Evolutionary conservation across 257 asterid species (phyloP).

Genomic region (Agastache rugosa): DNA sequence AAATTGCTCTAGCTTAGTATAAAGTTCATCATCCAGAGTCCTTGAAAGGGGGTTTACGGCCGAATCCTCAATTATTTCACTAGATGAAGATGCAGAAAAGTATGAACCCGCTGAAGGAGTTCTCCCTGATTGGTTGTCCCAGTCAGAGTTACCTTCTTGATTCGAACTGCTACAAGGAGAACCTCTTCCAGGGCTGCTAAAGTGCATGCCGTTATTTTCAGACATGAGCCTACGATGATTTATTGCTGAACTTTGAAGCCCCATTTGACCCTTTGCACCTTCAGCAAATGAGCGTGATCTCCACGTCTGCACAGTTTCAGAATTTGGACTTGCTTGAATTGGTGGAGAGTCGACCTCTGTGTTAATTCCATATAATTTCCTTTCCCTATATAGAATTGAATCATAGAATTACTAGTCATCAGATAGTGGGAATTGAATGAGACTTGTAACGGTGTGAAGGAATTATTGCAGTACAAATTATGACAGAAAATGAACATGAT

Average conservation of each 20-base stretch:
- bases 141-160: conserved; percentile 51
- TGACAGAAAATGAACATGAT: too few species aligned
- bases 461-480: conserved; percentile 5
- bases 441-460: conserved; percentile 5
- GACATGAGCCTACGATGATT: conserved; percentile 53
- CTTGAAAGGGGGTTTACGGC: conserved; percentile 41
- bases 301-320: conserved; percentile 47
- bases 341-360: conserved; percentile 42
- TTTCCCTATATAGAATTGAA: conserved; percentile 53
- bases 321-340: conserved; percentile 48
- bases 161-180: conserved; percentile 43
- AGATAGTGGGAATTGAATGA: conserved; percentile 22
- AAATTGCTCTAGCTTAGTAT: conserved; percentile 65
- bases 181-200: conserved; percentile 38
- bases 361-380: conserved; percentile 44
- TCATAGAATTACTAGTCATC: conserved; percentile 32
- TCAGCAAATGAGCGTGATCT: conserved; percentile 54
- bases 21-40: conserved; percentile 54
- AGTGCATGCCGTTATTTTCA: conserved; percentile 43
- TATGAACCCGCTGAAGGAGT: conserved; percentile 64
- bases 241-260: too few species aligned
- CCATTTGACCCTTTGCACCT: conserved; percentile 44
- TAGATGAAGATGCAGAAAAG: conserved; percentile 56
- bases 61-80: conserved; percentile 49
- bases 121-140: conserved; percentile 50